phyloP scores from a whole-genome alignment of 441 rosid species.

The Adansonia grandidieri region DNA sequence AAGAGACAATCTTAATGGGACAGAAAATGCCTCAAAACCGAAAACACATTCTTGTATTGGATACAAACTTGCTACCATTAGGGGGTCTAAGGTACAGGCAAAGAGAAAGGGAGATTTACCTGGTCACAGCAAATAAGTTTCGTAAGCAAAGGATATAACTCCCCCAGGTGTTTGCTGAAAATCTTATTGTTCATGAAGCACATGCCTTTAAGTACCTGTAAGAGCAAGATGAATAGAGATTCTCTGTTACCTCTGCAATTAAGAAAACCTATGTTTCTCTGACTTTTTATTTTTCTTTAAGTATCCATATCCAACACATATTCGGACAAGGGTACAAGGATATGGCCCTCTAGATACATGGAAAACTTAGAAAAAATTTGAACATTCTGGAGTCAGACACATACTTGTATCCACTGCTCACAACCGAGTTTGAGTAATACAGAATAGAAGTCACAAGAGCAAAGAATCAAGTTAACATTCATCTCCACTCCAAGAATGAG shows the following conservation, averaged over 20 bases:
- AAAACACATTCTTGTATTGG: not conserved
- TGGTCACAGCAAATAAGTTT: slow-evolving; percentile 96
- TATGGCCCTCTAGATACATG: too few relatives aligned
- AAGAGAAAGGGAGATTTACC: slow-evolving; percentile 47
- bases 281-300: too few relatives aligned
- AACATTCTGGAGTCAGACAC: too few relatives aligned
- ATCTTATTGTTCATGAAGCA: slow-evolving; percentile 84
- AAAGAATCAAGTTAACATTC: not conserved
- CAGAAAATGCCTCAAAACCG: not conserved
- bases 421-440: too few relatives aligned
- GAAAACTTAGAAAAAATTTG: too few relatives aligned
- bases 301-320: too few relatives aligned
- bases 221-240: slow-evolving; percentile 25
- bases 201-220: slow-evolving; percentile 96
- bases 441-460: not conserved
- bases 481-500: slow-evolving; percentile 10
- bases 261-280: not conserved
- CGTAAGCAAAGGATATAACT: slow-evolving; percentile 92
- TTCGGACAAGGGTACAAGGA: too few relatives aligned
- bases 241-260: not conserved
- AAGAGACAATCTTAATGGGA: not conserved
- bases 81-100: not conserved
- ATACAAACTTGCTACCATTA: not conserved
- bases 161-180: slow-evolving; percentile 84
- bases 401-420: too few relatives aligned